These are phyloP conservation scores for Aspergillus sp. DNA, from an alignment of 2,329 filamentous ascomycete genomes.

Conservation along the genomic window DNA sequence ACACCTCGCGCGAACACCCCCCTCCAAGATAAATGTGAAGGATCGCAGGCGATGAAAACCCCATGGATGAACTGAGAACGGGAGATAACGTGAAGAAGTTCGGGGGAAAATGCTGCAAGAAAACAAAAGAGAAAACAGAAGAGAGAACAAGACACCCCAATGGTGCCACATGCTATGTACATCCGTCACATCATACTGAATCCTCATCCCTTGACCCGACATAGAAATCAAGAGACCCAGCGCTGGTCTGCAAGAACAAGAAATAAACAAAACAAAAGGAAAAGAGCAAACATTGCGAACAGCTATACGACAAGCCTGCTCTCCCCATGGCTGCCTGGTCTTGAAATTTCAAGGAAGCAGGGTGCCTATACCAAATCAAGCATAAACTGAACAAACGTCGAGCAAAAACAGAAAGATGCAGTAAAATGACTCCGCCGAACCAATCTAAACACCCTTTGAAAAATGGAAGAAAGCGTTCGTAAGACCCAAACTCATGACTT, in stretches of 20 bases:
- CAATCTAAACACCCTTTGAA: constrained; percentile 10
- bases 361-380: constrained; percentile 17
- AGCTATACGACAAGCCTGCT: background rate
- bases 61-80: constrained; percentile 25
- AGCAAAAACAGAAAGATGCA: constrained; percentile 8
- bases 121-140: constrained; percentile 17
- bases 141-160: constrained; percentile 11
- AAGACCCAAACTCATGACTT: constrained; percentile 26
- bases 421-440: constrained; percentile 13
- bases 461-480: constrained; percentile 1
- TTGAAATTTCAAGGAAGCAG: background rate
- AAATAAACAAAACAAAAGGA: constrained; percentile 5
- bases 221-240: constrained; percentile 9
- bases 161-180: constrained; percentile 34
- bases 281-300: constrained; percentile 1
- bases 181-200: constrained; percentile 37
- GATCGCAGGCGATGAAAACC: constrained; percentile 16
- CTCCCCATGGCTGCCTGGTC: background rate
- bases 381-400: constrained; percentile 2
- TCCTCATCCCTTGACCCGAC: constrained; percentile 10
- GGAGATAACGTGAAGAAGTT: constrained; percentile 12
- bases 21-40: constrained; percentile 23
- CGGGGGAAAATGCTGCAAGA: constrained; percentile 27
- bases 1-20: constrained; percentile 31
- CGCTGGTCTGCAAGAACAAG: background rate